Percentiles rank a stretch among this genome's conserved stretches.
Evolutionary conservation across 2,329 filamentous ascomycete species (phyloP).

Genomic region (Alternaria angustiovoidea): DNA sequence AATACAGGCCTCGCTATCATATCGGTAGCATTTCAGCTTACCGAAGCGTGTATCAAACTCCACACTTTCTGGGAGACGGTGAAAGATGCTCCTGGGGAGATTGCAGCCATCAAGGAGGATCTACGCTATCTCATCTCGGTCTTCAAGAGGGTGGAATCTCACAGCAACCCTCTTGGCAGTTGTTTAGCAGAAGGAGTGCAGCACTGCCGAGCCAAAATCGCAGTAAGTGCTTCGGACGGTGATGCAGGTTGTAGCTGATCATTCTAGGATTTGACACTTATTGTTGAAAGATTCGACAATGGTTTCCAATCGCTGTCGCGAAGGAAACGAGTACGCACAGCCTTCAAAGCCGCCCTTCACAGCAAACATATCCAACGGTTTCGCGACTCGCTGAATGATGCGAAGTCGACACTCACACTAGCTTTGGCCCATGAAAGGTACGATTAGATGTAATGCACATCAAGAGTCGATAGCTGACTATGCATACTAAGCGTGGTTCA

Average conservation of each 20-base stretch:
- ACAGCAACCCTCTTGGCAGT: background rate
- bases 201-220: constrained; percentile 20
- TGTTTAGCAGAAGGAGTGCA: constrained; percentile 20
- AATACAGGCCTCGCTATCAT: background rate
- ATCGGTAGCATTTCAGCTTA: background rate
- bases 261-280: background rate
- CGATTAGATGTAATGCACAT: background rate
- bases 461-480: too few species aligned
- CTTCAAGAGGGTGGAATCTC: constrained; percentile 15
- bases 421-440: background rate
- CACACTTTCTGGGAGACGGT: constrained; percentile 25
- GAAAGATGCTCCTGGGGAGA: constrained; percentile 23
- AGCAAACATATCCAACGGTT: background rate
- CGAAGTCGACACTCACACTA: background rate
- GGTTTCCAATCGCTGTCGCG: background rate
- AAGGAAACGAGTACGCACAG: background rate
- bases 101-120: constrained; percentile 22
- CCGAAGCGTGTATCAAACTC: background rate
- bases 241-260: background rate
- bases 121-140: constrained; percentile 19
- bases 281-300: background rate
- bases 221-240: background rate
- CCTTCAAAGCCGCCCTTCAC: background rate
- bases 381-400: background rate
- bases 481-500: background rate